Evolutionary conservation across 2,329 filamentous ascomycete genomes (phyloP), one percentile per base, ranked within the genome.

Genomic region (Dothistroma pini): DNA sequence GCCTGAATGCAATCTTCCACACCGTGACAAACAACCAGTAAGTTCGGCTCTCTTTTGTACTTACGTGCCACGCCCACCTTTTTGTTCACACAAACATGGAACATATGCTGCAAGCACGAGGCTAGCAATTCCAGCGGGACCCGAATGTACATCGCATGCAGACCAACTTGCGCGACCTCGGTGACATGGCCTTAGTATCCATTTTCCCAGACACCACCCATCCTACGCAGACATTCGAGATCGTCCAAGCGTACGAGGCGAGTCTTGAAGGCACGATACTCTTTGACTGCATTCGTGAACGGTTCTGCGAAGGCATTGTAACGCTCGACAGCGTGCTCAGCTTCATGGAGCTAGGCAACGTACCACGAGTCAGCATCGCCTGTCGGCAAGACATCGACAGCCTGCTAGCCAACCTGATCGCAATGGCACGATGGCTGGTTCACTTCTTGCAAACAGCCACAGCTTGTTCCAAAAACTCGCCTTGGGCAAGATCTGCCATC

Each of bases 381-480:
- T 59, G 58, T 35, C 54, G 52, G 41, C 48, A 32, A 44, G 60
- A 61, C 11, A 63, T 66, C 22, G 60, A 61, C n/a, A 53, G 58
- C 1, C 48, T 66, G 3, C 57, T 66, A 0, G 63, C 56, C 4
- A 63, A 58, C 32, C 59, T 66, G 3, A 55, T 64, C 22, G 54
- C 56, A 2, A 61, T 63, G 55, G 64, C 63, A 11, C 56, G 58
- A 52, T 66, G 64, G 64, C 57, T 66, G 10, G 63, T 65, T 0
- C 41, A 49, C 9, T 65, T 63, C 31, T 25, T 65, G 47, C 60
- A 62, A 31, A 57, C 32, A 16, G 62, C 62, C 9, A 52, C 32
- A 34, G 52, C 47, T 1, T 38, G 58, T 38, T 35, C 54, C 29
- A 54, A 53, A 6, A 48, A 60, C 49, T 38, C 55, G 8, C 29